Conservation (phyloP, 768 basidiomycete genomes). For the Phanerochaete carnosa region DNA sequence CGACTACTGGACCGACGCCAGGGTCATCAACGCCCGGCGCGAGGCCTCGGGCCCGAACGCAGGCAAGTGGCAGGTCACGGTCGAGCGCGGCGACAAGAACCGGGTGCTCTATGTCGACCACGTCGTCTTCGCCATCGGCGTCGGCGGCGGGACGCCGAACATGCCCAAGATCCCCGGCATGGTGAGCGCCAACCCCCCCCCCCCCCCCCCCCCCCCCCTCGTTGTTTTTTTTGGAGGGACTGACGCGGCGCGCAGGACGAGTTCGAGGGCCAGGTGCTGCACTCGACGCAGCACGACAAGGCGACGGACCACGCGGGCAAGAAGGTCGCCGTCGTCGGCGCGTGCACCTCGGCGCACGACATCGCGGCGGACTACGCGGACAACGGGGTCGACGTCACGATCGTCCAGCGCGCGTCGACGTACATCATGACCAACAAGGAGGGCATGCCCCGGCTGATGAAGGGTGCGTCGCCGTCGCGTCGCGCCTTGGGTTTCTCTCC, state of each 20-base stretch:
- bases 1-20: constrained; percentile 26
- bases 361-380: constrained; percentile 44
- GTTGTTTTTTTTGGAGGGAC: background rate
- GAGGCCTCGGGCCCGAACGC: background rate
- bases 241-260: constrained; percentile 33
- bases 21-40: constrained; percentile 1
- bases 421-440: constrained; percentile 22
- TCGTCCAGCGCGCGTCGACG: constrained; percentile 7
- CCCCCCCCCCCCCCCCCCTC: too few species aligned
- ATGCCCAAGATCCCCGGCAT: background rate
- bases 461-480: constrained; percentile 18
- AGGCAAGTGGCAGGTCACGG: constrained; percentile 8
- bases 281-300: constrained; percentile 52
- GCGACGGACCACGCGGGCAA: constrained; percentile 59
- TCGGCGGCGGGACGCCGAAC: background rate
- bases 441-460: constrained; percentile 30
- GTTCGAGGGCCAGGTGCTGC: constrained; percentile 60
- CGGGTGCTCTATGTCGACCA: constrained; percentile 8
- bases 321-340: constrained; percentile 66
- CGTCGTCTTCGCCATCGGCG: constrained; percentile 6
- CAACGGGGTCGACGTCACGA: constrained; percentile 33
- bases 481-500: background rate
- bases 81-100: background rate
- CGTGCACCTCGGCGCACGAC: constrained; percentile 58
- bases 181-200: too few species aligned